Evolutionary conservation across 176 grass and related monocot genomes (phyloP).

Genomic region (Microstegium vimineum): DNA sequence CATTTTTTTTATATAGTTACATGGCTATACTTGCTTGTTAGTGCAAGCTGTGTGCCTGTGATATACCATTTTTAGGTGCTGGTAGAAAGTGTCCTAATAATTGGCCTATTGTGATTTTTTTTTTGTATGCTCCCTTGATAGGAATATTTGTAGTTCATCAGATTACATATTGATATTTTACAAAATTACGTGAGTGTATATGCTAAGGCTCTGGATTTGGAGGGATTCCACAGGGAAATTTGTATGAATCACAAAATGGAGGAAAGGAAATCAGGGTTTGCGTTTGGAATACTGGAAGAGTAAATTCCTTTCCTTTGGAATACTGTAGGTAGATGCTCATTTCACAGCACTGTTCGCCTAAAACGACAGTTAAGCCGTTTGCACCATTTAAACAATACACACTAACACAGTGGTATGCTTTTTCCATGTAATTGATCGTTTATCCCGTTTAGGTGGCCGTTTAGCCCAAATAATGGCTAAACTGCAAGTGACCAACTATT

Average conservation of each 20-base stretch:
- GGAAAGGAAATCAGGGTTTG: neutral
- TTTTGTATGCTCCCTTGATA: neutral
- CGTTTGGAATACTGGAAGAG: neutral
- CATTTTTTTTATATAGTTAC: neutral
- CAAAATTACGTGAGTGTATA: neutral
- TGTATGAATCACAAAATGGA: neutral
- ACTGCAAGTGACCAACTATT: neutral
- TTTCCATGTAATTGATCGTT: neutral
- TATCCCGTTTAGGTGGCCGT: neutral
- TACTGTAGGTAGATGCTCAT: neutral
- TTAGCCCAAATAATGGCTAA: neutral
- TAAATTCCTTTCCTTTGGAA: neutral
- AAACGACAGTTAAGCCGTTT: neutral
- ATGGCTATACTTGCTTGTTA: neutral
- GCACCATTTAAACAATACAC: neutral
- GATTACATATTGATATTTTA: neutral
- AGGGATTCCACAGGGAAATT: neutral
- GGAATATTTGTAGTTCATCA: neutral
- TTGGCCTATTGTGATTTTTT: neutral
- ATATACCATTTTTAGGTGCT: neutral
- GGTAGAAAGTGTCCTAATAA: neutral
- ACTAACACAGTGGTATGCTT: neutral
- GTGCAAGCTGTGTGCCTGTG: neutral
- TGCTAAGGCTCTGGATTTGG: neutral
- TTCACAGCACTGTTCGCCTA: neutral